phyloP scores from a whole-genome alignment of 352 stramenopile species.

The Albugo candida region DNA sequence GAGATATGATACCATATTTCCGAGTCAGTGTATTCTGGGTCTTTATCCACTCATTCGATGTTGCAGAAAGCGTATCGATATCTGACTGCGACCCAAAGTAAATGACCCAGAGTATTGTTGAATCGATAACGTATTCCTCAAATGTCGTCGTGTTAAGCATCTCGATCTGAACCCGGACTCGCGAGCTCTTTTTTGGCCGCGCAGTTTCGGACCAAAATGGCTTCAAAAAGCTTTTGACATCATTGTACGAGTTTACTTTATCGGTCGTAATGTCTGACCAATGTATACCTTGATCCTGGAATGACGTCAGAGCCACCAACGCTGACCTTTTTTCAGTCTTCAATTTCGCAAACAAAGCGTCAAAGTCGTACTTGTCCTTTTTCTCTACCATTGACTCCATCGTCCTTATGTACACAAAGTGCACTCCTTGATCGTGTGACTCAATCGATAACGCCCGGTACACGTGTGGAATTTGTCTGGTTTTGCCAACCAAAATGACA shows the following conservation, averaged over 20 bases:
- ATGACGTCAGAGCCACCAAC: conserved; percentile 25
- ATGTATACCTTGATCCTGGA: conserved; percentile 10
- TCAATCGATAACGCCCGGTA: conserved; percentile 47
- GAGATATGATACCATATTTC: conserved; percentile 33
- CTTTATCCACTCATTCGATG: conserved; percentile 26
- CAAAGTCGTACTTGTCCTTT: too few species aligned
- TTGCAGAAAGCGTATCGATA: conserved; percentile 7
- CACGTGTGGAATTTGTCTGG: conserved; percentile 6
- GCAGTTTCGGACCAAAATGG: conserved; percentile 9
- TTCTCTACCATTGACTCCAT: conserved; percentile 15
- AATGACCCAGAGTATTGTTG: conserved; percentile 43
- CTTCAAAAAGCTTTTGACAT: conserved; percentile 32
- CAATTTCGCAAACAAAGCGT: conserved; percentile 12
- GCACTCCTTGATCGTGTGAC: conserved; percentile 22
- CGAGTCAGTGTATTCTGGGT: conserved; percentile 24
- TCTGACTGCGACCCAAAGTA: conserved; percentile 24
- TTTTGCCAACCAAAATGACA: too few species aligned
- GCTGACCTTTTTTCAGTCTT: conserved; percentile 19
- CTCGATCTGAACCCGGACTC: conserved; percentile 3
- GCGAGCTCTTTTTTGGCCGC: not conserved
- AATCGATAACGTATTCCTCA: conserved; percentile 23
- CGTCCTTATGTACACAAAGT: conserved; percentile 30
- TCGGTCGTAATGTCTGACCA: conserved; percentile 9
- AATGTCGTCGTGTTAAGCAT: conserved; percentile 13
- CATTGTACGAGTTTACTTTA: conserved; percentile 30